Base-by-base conservation (phyloP, 2,329 filamentous ascomycete species). In the Fusarium sp. region DNA sequence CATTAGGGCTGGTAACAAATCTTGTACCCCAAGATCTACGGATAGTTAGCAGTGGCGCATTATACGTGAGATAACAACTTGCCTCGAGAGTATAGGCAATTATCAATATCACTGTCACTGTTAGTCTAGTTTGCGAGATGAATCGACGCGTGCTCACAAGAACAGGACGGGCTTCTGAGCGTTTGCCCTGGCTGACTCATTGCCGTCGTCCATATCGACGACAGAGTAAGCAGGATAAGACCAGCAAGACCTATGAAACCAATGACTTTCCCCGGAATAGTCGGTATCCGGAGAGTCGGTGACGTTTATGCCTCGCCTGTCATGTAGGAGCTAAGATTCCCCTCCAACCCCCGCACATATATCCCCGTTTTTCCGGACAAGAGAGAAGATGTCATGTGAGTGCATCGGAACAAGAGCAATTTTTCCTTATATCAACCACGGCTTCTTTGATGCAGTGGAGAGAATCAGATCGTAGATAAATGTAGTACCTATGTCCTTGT, bases 61-160 rank as follows among this genome's bases (percentile, higher is more conserved):
- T n/a, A 6, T 37, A 11, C 1, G 29, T 7, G 20, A 13, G 1
- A 7, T 0, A 6, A 10, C 18, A 13, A 67, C 89, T 82, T 79
- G 94, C 94, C 95, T 83, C 93, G 94, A 1, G 95, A 91, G 80
- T 98, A 98, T 60, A 98, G 89, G 84, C 96, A 99, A 81, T 99
- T 99, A 86, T 99, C 96, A 79, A 99, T 98, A 80, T 99, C 96
- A 80, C 98, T 98, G 82, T 89, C 11, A 1, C 1, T 9, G 35
- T 75, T 47, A 74, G 70, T 6, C 0, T 0, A 11, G 6, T 0
- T 1, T 1, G 7, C 0, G 2, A 1, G 2, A 10, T 6, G 4
- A 9, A 31, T 7, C n/a, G 3, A 13, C 8, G 1, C 0, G 6
- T 18, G 5, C 34, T 27, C 72, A 85, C 84, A 86, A 85, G 78